Evolutionary conservation across 2,329 filamentous ascomycete species (phyloP).

Genomic region (Cordyceps fumosorosea): DNA sequence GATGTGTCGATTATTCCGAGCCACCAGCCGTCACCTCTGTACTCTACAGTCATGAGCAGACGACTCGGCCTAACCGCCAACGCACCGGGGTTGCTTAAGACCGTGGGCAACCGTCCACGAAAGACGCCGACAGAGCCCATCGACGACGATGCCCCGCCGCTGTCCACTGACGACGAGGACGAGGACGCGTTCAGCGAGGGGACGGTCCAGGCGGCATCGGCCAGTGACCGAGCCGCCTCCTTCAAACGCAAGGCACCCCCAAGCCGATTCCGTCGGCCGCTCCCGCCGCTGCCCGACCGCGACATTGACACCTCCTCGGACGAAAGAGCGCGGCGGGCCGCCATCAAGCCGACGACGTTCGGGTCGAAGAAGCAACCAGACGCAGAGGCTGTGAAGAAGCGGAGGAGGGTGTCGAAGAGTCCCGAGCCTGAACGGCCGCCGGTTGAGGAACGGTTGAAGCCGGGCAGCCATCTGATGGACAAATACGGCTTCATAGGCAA

Average conservation of each 20-base stretch:
- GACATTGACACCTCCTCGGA: slow-evolving; percentile 23
- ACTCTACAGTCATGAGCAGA: background rate
- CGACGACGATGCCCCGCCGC: slow-evolving; percentile 19
- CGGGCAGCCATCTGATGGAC: slow-evolving; percentile 20
- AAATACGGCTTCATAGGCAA: slow-evolving; percentile 21
- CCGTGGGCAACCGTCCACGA: slow-evolving; percentile 12
- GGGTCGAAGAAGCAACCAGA: background rate
- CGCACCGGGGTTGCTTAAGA: slow-evolving; percentile 18
- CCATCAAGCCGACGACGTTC: slow-evolving; percentile 31
- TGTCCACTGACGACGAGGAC: slow-evolving; percentile 25
- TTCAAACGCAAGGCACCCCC: background rate
- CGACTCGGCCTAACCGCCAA: slow-evolving; percentile 20
- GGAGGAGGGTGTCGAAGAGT: background rate
- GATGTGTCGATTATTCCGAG: background rate
- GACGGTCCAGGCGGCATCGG: background rate
- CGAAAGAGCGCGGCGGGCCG: slow-evolving; percentile 20
- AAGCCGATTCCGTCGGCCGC: background rate
- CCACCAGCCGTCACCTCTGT: background rate
- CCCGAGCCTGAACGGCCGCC: background rate
- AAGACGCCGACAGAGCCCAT: slow-evolving; percentile 2
- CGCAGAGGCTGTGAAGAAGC: background rate
- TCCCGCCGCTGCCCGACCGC: background rate
- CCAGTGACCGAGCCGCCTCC: background rate
- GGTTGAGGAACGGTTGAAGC: slow-evolving; percentile 10
- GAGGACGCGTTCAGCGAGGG: slow-evolving; percentile 18